Evolutionary conservation across 805 yeast genomes (phyloP), one percentile per base, ranked within the genome.

Genomic region (Wickerhamomyces alni): DNA sequence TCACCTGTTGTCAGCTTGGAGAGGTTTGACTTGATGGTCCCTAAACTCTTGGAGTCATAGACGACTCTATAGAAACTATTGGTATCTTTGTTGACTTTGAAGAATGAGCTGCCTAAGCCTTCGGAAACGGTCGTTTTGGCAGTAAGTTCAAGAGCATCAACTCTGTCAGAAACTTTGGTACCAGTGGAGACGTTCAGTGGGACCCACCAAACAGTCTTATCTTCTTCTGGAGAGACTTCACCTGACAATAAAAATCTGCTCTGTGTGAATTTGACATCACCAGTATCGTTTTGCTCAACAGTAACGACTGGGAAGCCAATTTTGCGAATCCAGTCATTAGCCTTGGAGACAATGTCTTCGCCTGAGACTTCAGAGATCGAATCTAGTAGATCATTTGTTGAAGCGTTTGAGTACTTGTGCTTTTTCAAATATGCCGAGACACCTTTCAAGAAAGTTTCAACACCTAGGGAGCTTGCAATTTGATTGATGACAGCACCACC

Each of bases 401-500:
- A 65, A 30, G 91, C 86, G 61, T 85, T 85, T 21, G 84, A 81
- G 70, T 80, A 85, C 48, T 75, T 77, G 63, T 83, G 87, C 52
- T 74, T 77, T 58, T 79, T 79, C 62, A 85, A 71, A 59, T 85
- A 85, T 50, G 72, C 68, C 27, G 91, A 77, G 22, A 85, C 93
- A 61, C 94, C 93, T 55, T 78, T 78, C 49, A 83, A 71, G 61
- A 84, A 84, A 15, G 66, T 70, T 45, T 82, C 86, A 53, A 75
- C 87, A 35, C 89, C 91, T 45, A 84, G 66, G 75, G 86, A 78
- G 48, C 72, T 73, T 26, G 87, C 77, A 48, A 84, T 70, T 88
- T 82, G 85, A 58, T 85, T 76, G 58, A 83, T 72, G 42, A 82
- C 70, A 21, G 85, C 74, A n/a, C 89, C 80, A 52, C 95, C 95